Conservation (phyloP, 805 yeast genomes). For the Candida anglica region DNA sequence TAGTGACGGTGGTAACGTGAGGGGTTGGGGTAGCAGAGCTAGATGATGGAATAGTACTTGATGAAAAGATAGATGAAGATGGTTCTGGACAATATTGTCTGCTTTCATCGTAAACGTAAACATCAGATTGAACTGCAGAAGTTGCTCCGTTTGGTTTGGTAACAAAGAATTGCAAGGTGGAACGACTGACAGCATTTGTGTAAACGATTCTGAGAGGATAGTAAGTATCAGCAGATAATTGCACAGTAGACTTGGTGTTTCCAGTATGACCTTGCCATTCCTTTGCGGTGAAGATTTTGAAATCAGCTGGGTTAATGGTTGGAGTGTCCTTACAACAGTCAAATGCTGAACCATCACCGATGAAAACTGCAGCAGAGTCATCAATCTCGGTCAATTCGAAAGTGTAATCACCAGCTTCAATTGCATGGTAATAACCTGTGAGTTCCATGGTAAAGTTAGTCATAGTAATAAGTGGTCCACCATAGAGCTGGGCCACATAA, state of each 20-base stretch:
- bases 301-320: background rate
- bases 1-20: too few relatives aligned
- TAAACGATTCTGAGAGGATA: slow-evolving; percentile 12
- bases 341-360: too few relatives aligned
- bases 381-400: too few relatives aligned
- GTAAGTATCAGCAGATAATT: slow-evolving; percentile 13
- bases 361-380: too few relatives aligned
- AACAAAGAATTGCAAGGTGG: slow-evolving; percentile 11
- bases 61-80: background rate
- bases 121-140: background rate
- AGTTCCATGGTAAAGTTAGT: too few relatives aligned
- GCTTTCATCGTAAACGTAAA: background rate
- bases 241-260: slow-evolving; percentile 2
- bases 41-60: slow-evolving; percentile 12
- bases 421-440: slow-evolving; percentile 17
- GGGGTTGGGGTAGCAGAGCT: slow-evolving; percentile 13
- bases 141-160: slow-evolving; percentile 12
- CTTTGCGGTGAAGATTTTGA: background rate
- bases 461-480: too few relatives aligned
- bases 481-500: slow-evolving; percentile 14
- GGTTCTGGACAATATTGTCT: background rate
- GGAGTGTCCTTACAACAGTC: too few relatives aligned
- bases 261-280: background rate
- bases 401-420: slow-evolving; percentile 19
- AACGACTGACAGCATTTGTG: slow-evolving; percentile 12